These are phyloP conservation scores for Geotrichum australiense DNA, from an alignment of 1,139 yeast genomes.

Conservation along the genomic window DNA sequence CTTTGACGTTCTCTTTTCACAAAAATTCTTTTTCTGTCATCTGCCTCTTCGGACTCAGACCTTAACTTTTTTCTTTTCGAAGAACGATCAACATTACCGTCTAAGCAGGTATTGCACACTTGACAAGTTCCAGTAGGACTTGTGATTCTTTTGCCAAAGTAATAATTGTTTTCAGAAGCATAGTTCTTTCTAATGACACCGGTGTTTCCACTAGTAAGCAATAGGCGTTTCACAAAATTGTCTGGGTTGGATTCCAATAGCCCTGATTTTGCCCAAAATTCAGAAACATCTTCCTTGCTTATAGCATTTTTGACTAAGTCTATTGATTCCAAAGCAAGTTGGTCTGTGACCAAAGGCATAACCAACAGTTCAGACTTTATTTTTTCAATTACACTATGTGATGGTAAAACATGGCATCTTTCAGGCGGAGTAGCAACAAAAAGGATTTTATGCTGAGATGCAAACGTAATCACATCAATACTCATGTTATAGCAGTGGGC, in stretches of 20 bases:
- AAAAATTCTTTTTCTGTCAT: neutral
- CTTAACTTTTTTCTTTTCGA: no score
- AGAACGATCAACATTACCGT: neutral
- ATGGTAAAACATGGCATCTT: constrained; percentile 7
- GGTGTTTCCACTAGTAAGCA: neutral
- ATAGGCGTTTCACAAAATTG: constrained; percentile 1
- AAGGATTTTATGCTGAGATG: constrained; percentile 4
- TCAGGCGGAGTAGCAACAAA: constrained; percentile 12
- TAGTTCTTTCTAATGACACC: neutral
- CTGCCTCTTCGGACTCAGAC: neutral
- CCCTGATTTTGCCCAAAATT: constrained; percentile 4
- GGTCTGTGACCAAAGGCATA: neutral
- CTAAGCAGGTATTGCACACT: constrained; percentile 1
- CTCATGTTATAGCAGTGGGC: constrained; percentile 12
- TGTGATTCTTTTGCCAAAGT: constrained; percentile 5
- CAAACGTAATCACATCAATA: constrained; percentile 12
- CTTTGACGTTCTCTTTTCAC: no score
- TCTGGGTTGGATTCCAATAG: neutral
- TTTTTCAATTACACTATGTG: neutral
- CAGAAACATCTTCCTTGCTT: neutral
- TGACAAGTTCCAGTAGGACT: constrained; percentile 4
- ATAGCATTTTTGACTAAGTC: neutral
- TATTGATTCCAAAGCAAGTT: neutral
- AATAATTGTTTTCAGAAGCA: neutral
- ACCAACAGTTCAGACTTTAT: neutral